Base-by-base conservation (phyloP, 768 basidiomycete genomes). In the Gymnopilus dilepis region DNA sequence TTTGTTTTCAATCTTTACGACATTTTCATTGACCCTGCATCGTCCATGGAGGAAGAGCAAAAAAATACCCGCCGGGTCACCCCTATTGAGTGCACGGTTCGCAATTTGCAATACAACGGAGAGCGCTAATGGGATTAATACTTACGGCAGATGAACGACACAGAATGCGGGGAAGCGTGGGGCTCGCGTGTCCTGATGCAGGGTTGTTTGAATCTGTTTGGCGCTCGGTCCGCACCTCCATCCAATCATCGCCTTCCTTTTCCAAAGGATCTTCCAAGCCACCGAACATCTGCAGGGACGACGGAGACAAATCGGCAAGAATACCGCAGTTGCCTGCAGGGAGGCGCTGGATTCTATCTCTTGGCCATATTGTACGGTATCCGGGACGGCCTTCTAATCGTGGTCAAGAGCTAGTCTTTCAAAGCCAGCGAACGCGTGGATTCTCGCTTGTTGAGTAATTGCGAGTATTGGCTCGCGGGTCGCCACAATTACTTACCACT, bases 391-490 rank as follows among this genome's bases (percentile, higher is more conserved):
- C 12, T 37, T 19, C 33, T 21, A 19, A 30, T 34, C 24, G 15
- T 19, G 50, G 9, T 11, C 13, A 12, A 15, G 26, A 30, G 19
- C 17, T 3, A 40, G 9, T 11, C 40, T 34, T 53, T 21, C 21
- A 53, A 19, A 40, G 52, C 37, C 52, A 54, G 33, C 52, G 34
- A 40, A 22, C 21, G 22, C 51, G n/a, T n/a, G 26, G 24, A 40
- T 38, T 53, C 52, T 15, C 47, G 47, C 26, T 31, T 31, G 47
- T 30, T 28, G 45, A 50, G 30, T 50, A 50, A 50, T 31, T 17
- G 33, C 51, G 45, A 50, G 30, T 50, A 50, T 30, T 31, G 30
- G 33, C 51, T 52, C 51, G 51, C 52, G 52, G 52, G 34, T 54
- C 22, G 52, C 52, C 52, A 54, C 37, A 5, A 24, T 40, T n/a